Evolutionary conservation across 805 yeast genomes (phyloP), one percentile per base, ranked within the genome.

Genomic region (Candida caryicola): DNA sequence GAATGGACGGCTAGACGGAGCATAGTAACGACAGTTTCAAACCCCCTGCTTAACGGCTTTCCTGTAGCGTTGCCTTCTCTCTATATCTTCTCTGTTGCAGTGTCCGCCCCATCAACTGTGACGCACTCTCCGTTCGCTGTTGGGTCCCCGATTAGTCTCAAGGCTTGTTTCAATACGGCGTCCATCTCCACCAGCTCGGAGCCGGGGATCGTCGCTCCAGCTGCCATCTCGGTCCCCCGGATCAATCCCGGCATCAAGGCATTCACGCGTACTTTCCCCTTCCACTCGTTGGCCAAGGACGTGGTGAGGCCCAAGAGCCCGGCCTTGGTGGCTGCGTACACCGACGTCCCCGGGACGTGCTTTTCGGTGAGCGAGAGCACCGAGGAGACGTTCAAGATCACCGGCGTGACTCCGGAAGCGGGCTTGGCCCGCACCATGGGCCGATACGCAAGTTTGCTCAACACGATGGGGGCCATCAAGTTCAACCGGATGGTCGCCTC

Each of bases 301-400:
- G 66, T 59, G 0, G 88, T 74, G 48, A 86, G 78, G 3, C 82
- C 82, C 33, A 74, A 60, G 3, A 87, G 51, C 0, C 88, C 95
- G 0, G 82, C 80, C 52, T 87, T 87, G 37, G 83, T 66, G 0
- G 89, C 85, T 0, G 82, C 64, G 49, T 87, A 87, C 0, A 81
- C 81, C 0, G 78, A 45, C 0, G 88, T 72, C 1, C 95, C 95
- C 3, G 74, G 71, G 0, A 66, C 44, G 1, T 49, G 44, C 4
- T 47, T 34, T 8, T 56, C 54, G 0, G 69, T 62, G 3, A 63
- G 31, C 0, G 83, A 77, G 16, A 87, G 60, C 5, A 82, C 70
- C 0, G 95, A 85, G 2, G 91, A 76, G 1, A 87, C 59, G 51
- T 83, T 85, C 23, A 86, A 51, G 10, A 87, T 76, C 14, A 23